Conservation (phyloP, 305 asterid genomes). For the Solanum hybrid region DNA sequence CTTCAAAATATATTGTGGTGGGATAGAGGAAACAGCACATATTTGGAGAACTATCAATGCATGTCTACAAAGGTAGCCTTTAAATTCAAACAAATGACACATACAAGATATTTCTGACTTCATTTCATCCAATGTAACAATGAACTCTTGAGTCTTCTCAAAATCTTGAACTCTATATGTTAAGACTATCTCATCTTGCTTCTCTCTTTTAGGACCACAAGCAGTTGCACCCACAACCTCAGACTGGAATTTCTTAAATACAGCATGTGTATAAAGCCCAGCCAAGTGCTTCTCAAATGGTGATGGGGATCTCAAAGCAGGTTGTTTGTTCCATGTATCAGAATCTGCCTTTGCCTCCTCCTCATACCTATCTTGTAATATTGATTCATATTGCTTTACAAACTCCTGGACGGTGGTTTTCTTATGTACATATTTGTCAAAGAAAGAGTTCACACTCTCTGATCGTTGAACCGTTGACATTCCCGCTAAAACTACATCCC, state of each 20-base stretch:
- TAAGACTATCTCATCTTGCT: conserved; percentile 36
- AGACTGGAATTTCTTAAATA: conserved; percentile 72
- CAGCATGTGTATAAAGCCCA: conserved; percentile 56
- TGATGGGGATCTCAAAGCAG: conserved; percentile 85
- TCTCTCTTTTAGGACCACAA: conserved; percentile 70
- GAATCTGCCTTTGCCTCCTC: conserved; percentile 89
- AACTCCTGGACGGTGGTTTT: conserved; percentile 77
- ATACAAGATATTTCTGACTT: conserved; percentile 78
- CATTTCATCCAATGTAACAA: conserved; percentile 54
- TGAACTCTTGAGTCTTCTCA: conserved; percentile 62
- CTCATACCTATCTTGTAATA: conserved; percentile 80
- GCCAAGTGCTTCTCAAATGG: conserved; percentile 93
- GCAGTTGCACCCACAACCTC: conserved; percentile 97
- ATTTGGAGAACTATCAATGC: conserved; percentile 86
- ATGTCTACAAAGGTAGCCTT: conserved; percentile 92
- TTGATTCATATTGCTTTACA: conserved; percentile 63
- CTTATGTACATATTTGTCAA: conserved; percentile 90
- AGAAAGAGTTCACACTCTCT: conserved; percentile 79
- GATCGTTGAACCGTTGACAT: conserved; percentile 74
- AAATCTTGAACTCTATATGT: conserved; percentile 71
- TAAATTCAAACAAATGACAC: conserved; percentile 77
- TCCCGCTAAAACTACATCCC: conserved; percentile 72
- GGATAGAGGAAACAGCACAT: conserved; percentile 66
- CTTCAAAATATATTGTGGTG: conserved; percentile 70
- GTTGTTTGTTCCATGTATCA: conserved; percentile 84